These are phyloP conservation scores for Amanita pseudoporphyria DNA, from an alignment of 768 basidiomycete genomes.

Conservation along the genomic window DNA sequence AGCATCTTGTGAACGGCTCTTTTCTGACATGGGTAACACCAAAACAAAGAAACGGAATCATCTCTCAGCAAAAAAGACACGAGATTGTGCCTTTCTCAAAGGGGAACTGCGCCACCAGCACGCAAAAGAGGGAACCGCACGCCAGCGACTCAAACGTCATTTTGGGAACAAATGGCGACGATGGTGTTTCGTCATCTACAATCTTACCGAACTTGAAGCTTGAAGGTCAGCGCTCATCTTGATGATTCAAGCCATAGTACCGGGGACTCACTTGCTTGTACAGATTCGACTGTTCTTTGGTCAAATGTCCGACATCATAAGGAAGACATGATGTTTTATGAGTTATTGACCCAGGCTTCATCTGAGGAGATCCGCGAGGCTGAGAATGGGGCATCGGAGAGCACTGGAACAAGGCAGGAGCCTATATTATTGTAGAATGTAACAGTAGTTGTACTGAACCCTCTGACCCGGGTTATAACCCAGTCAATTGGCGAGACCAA, in stretches of 20 bases:
- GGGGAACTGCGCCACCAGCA: constrained; percentile 4
- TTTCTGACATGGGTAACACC: constrained; percentile 8
- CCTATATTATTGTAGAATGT: too few relatives aligned
- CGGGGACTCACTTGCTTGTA: background rate
- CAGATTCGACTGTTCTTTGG: background rate
- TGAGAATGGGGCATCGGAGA: too few relatives aligned
- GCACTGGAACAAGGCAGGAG: too few relatives aligned
- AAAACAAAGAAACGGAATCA: constrained; percentile 8
- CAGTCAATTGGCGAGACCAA: too few relatives aligned
- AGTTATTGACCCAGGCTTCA: background rate
- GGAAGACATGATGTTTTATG: background rate
- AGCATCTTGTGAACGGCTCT: constrained; percentile 18
- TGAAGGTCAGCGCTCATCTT: background rate
- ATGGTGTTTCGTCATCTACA: background rate
- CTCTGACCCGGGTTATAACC: too few relatives aligned
- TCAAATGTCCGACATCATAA: background rate
- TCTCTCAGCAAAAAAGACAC: constrained; percentile 1
- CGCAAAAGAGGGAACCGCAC: constrained; percentile 5
- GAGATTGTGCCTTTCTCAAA: constrained; percentile 8
- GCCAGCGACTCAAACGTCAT: background rate
- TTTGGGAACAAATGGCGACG: background rate
- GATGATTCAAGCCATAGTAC: background rate
- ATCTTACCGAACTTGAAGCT: too few relatives aligned
- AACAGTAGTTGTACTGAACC: too few relatives aligned
- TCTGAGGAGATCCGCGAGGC: too few relatives aligned